phyloP scores from a whole-genome alignment of 2,329 filamentous ascomycete genomes.

The Fusarium brevicatenulatum region DNA sequence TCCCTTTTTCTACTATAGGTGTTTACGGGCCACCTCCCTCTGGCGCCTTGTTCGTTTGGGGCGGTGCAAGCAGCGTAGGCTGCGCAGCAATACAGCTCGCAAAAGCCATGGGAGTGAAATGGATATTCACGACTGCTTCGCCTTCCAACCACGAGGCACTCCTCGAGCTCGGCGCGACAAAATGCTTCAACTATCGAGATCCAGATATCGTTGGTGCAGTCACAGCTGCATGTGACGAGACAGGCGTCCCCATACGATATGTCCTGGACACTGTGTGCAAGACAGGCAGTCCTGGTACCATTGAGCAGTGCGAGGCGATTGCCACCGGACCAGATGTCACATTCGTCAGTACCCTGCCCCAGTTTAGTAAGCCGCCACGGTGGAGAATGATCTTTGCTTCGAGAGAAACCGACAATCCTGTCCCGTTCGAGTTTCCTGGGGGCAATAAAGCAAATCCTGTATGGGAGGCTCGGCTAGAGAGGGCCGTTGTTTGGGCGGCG shows the following conservation, averaged over 20 bases:
- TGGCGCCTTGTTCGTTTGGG: neutral
- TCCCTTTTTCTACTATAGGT: neutral
- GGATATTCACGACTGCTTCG: neutral
- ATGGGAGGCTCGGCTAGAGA: neutral
- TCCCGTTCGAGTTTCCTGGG: neutral
- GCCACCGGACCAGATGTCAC: neutral
- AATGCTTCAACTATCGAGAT: neutral
- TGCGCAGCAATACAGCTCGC: neutral
- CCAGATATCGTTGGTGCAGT: neutral
- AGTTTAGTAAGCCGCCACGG: neutral
- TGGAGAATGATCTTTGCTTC: neutral
- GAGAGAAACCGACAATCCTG: neutral
- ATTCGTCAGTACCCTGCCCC: neutral
- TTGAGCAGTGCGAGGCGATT: neutral
- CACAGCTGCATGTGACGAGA: neutral
- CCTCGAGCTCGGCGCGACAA: neutral
- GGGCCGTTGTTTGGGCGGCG: neutral
- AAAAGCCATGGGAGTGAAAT: neutral
- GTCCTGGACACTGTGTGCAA: neutral
- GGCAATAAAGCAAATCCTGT: neutral
- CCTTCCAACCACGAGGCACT: neutral
- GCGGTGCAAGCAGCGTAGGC: neutral
- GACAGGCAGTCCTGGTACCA: neutral
- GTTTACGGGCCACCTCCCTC: rapidly evolving
- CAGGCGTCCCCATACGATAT: neutral